Base-by-base conservation (phyloP, 148 eudicot species). In the Camellia sinensis region DNA sequence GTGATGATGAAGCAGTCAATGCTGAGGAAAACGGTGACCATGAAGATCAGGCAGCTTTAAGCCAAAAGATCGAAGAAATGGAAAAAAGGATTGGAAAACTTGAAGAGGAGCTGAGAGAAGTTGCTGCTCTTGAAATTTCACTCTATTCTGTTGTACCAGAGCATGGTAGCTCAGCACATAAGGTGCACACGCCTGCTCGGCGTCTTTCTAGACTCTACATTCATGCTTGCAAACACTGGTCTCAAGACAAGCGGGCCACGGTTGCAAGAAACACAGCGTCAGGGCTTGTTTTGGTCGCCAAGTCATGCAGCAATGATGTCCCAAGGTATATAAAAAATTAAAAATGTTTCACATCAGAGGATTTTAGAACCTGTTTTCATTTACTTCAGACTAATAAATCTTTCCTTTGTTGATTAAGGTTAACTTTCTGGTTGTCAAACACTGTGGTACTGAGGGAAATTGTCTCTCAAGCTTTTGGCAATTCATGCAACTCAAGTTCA, bases 381-480 rank as follows among this genome's bases (percentile, higher is more conserved):
- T 53, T 45, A 45, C 21, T 52, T 78, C 19, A 59, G 40, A 77
- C 82, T 64, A 4, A 71, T 53, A n/a, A 64, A 48, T 56, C 6
- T 56, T 67, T 75, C 44, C 81, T 78, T 78, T 84, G 73, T 79
- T 84, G 29, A 48, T 83, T 21, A 82, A 94, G 98, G 92, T 90
- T 94, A 77, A 90, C 93, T 29, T 94, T 91, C 85, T 94, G 98
- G 98, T 85, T 91, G 82, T 94, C 98, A 14, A 94, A 94, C 85
- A 73, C 90, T 78, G 86, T 94, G 82, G 95, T 91, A 74, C 86
- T 94, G 87, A 87, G 97, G 82, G 92, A 90, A 80, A 91, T 89
- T 48, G 84, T 94, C 79, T 84, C 90, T 65, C 91, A 90, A 84
- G 80, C 90, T 71, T 89, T 94, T 81, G 93, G 91, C 76, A 86